Percentiles rank a stretch among this genome's conserved stretches.
phyloP scores from a whole-genome alignment of 2,329 filamentous ascomycete genomes.

The Arthrobotrys megalospora region DNA sequence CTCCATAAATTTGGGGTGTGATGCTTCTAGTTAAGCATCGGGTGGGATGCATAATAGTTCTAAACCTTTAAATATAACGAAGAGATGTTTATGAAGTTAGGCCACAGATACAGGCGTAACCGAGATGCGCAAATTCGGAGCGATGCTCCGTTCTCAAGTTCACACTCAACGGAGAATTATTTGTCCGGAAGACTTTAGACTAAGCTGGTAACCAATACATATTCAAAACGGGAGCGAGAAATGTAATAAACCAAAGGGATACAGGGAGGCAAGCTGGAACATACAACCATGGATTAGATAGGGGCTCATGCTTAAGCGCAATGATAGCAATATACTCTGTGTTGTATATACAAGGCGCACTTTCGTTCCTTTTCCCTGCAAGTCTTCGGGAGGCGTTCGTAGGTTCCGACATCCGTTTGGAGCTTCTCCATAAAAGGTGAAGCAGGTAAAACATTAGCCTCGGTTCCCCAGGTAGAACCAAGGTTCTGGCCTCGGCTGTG shows the following conservation, averaged over 20 bases:
- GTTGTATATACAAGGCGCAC: too few relatives aligned
- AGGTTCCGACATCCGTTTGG: background rate
- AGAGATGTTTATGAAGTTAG: too few relatives aligned
- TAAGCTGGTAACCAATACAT: too few relatives aligned
- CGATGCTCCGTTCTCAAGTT: background rate
- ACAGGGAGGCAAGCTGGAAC: too few relatives aligned
- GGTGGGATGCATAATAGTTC: too few relatives aligned
- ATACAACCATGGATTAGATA: too few relatives aligned
- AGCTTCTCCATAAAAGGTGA: background rate
- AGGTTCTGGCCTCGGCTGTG: constrained; percentile 4
- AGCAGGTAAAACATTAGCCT: background rate
- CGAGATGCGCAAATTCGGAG: constrained; percentile 5
- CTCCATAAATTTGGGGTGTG: background rate
- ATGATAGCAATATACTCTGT: too few relatives aligned
- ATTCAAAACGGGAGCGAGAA: too few relatives aligned
- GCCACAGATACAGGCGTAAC: background rate
- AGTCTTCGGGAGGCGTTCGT: background rate
- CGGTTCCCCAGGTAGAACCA: background rate
- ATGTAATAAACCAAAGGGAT: background rate
- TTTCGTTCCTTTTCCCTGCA: too few relatives aligned
- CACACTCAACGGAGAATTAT: constrained; percentile 1
- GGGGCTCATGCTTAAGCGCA: too few relatives aligned
- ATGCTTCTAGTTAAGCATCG: background rate
- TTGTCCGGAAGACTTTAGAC: background rate
- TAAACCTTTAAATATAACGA: background rate